Conservation (phyloP, 2,329 filamentous ascomycete genomes). For the Tetracladium maxilliforme region DNA sequence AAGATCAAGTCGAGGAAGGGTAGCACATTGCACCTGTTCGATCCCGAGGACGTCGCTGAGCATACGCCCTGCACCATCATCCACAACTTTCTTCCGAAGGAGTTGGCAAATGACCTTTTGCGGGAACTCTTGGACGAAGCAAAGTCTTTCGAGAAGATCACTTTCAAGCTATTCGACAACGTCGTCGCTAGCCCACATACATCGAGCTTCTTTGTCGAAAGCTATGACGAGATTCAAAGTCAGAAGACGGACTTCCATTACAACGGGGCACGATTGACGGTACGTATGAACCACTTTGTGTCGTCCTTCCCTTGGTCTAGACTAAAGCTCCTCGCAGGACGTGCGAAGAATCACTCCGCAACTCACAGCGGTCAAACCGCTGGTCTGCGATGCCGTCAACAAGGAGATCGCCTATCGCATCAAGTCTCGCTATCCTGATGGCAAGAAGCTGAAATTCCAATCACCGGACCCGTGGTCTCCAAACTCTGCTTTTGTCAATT, state of each 20-base stretch:
- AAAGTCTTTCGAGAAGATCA: conserved; percentile 51
- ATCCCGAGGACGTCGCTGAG: conserved; percentile 63
- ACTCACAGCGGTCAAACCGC: conserved; percentile 52
- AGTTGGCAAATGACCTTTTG: conserved; percentile 61
- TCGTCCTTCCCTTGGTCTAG: neutral
- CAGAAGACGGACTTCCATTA: conserved; percentile 77
- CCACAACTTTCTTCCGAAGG: conserved; percentile 69
- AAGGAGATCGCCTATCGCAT: conserved; percentile 61
- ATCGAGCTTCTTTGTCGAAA: conserved; percentile 69
- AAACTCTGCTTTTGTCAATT: conserved; percentile 90
- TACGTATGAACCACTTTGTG: conserved; percentile 14
- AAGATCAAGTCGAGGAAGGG: conserved; percentile 58
- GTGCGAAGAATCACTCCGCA: conserved; percentile 63
- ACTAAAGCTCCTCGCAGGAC: conserved; percentile 30
- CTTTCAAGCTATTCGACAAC: conserved; percentile 79
- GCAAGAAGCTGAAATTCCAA: conserved; percentile 65
- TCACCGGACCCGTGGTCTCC: conserved; percentile 61
- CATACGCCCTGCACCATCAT: conserved; percentile 86
- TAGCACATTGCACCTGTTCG: conserved; percentile 70
- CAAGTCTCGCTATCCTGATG: conserved; percentile 46
- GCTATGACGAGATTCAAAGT: conserved; percentile 47
- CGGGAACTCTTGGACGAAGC: conserved; percentile 63
- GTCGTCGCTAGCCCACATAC: conserved; percentile 79
- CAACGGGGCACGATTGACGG: conserved; percentile 60
- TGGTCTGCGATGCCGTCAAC: conserved; percentile 67